Evolutionary conservation across 257 asterid species (phyloP).

Genomic region (Handroanthus guayacan): DNA sequence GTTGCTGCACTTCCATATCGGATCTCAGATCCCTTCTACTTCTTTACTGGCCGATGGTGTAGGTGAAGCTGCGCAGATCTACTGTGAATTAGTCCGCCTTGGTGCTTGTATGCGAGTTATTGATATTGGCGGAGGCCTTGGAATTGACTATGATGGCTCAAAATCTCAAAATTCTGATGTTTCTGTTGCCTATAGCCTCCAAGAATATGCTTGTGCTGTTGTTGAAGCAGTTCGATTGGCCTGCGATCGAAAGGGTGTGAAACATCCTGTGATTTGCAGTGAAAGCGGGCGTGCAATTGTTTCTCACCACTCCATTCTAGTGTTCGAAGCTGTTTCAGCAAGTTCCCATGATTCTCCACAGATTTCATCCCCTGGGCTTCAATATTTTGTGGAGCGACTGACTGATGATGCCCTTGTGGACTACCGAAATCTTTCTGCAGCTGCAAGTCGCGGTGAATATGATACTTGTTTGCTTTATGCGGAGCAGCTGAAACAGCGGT

Average conservation of each 20-base stretch:
- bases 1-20: constrained; percentile 93
- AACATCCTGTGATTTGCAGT: constrained; percentile 87
- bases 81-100: constrained; percentile 77
- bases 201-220: constrained; percentile 87
- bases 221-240: constrained; percentile 69
- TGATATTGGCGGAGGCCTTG: constrained; percentile 97
- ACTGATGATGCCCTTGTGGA: constrained; percentile 69
- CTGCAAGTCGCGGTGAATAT: constrained; percentile 71
- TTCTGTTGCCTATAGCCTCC: constrained; percentile 74
- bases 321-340: constrained; percentile 81
- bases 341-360: constrained; percentile 51
- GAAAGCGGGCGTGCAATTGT: constrained; percentile 98
- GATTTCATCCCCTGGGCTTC: constrained; percentile 54
- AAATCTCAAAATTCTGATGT: constrained; percentile 79
- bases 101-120: constrained; percentile 86
- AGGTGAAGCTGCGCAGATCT: constrained; percentile 92
- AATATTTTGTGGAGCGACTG: constrained; percentile 58
- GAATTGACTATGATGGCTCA: constrained; percentile 94
- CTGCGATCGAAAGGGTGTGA: constrained; percentile 71
- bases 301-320: constrained; percentile 88
- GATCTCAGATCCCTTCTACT: constrained; percentile 93
- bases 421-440: constrained; percentile 63
- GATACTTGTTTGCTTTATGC: constrained; percentile 67
- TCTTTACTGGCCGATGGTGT: constrained; percentile 79
- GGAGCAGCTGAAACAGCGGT: constrained; percentile 85